Percentiles rank a stretch among this genome's conserved stretches.
These are phyloP conservation scores for Pseudozyma tsukubaensis DNA, from an alignment of 1,284 basidiomycete genomes.

Conservation along the genomic window DNA sequence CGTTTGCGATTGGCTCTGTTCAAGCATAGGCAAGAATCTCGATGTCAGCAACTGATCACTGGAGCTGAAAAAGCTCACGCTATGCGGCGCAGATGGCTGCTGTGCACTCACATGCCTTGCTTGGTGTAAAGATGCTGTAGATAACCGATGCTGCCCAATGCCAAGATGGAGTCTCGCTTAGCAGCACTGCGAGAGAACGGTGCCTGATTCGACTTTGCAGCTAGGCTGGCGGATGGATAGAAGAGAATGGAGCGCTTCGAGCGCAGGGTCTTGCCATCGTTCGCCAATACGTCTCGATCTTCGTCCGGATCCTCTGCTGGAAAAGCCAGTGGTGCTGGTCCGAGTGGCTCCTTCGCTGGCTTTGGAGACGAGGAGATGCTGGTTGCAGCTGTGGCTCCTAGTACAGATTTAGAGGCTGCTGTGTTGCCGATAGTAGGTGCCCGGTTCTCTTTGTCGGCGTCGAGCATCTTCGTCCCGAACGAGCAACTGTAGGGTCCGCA, in stretches of 20 bases:
- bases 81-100: too few relatives aligned
- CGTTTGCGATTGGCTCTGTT: conserved; percentile 38
- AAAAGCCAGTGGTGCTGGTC: conserved; percentile 14
- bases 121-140: conserved; percentile 59
- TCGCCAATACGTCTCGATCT: conserved; percentile 35
- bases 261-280: conserved; percentile 35
- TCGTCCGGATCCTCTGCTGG: conserved; percentile 30
- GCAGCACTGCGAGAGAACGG: conserved; percentile 59
- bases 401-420: not conserved
- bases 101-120: conserved; percentile 38
- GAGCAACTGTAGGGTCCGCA: too few relatives aligned
- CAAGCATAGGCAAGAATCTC: not conserved
- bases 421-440: not conserved
- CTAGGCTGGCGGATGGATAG: conserved; percentile 45
- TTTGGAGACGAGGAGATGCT: not conserved
- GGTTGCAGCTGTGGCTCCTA: not conserved
- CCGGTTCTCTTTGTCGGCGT: conserved; percentile 33
- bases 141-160: conserved; percentile 57
- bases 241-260: conserved; percentile 33
- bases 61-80: too few relatives aligned
- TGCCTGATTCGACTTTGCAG: conserved; percentile 50
- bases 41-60: not conserved
- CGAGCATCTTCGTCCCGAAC: conserved; percentile 8
- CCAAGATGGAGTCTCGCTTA: conserved; percentile 54
- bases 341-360: not conserved